These are phyloP conservation scores for Trichoderma sp. DNA, from an alignment of 2,329 filamentous ascomycete species.

Conservation along the genomic window DNA sequence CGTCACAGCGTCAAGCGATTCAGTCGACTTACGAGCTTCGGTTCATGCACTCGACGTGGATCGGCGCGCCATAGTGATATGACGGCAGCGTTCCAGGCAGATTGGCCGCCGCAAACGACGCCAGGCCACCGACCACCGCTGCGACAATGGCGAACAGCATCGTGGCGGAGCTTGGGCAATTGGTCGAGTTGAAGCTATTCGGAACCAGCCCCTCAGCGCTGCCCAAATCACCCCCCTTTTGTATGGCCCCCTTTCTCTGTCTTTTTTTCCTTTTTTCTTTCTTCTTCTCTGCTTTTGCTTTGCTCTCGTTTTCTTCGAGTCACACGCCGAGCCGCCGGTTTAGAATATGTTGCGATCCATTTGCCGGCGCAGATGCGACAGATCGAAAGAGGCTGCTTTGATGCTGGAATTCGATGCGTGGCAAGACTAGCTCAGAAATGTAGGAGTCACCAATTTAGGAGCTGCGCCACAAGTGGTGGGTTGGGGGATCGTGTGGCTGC, in stretches of 20 bases:
- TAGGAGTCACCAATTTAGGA: not conserved
- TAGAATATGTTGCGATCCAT: constrained; percentile 10
- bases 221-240: not conserved
- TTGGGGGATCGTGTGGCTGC: not conserved
- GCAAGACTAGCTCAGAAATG: not conserved
- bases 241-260: not conserved
- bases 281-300: too few relatives aligned
- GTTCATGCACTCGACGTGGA: constrained; percentile 71
- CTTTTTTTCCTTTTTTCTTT: not conserved
- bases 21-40: constrained; percentile 61
- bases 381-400: not conserved
- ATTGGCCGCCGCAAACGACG: constrained; percentile 29
- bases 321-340: not conserved
- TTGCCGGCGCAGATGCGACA: not conserved
- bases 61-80: constrained; percentile 63
- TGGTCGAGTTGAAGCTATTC: not conserved
- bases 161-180: not conserved
- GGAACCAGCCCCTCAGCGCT: not conserved
- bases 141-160: constrained; percentile 6
- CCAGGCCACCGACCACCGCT: constrained; percentile 27
- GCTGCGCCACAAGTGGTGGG: not conserved
- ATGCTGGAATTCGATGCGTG: constrained; percentile 8
- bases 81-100: constrained; percentile 51
- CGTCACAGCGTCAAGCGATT: not conserved
- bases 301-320: not conserved